phyloP scores from a whole-genome alignment of 2,329 filamentous ascomycete species.

The Bimuria novae-zelandiae region DNA sequence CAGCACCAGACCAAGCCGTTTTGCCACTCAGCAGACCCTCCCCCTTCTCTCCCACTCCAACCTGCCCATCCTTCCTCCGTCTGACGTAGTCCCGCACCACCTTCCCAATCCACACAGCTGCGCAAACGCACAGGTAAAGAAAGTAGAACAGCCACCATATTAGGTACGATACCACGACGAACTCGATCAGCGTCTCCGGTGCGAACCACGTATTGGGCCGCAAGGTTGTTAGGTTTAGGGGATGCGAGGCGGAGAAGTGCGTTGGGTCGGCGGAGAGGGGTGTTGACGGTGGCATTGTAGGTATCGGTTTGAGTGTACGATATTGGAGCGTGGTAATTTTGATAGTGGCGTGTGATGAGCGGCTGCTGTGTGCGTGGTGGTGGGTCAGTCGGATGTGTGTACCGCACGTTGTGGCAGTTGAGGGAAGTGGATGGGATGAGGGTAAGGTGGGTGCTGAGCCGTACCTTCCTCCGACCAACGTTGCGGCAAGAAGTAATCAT shows the following conservation, averaged over 20 bases:
- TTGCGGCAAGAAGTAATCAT: too few species aligned
- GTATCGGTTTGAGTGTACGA: background rate
- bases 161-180: constrained; percentile 12
- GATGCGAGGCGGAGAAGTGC: background rate
- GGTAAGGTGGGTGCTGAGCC: too few species aligned
- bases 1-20: too few species aligned
- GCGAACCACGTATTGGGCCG: constrained; percentile 2
- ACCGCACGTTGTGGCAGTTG: background rate
- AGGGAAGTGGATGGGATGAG: background rate
- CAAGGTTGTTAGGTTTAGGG: background rate
- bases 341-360: too few species aligned
- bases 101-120: constrained; percentile 4
- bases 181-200: constrained; percentile 9
- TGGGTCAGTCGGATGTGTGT: too few species aligned
- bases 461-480: too few species aligned
- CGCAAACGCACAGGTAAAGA: constrained; percentile 12
- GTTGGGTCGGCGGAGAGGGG: background rate
- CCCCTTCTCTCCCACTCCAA: too few species aligned
- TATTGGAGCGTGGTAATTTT: too few species aligned
- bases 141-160: constrained; percentile 16
- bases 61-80: background rate
- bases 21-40: too few species aligned
- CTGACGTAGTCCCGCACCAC: background rate
- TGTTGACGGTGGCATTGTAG: constrained; percentile 1
- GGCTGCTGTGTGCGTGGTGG: too few species aligned